phyloP scores from a whole-genome alignment of 495 filamentous ascomycete genomes.

The Neurospora sublineolata region DNA sequence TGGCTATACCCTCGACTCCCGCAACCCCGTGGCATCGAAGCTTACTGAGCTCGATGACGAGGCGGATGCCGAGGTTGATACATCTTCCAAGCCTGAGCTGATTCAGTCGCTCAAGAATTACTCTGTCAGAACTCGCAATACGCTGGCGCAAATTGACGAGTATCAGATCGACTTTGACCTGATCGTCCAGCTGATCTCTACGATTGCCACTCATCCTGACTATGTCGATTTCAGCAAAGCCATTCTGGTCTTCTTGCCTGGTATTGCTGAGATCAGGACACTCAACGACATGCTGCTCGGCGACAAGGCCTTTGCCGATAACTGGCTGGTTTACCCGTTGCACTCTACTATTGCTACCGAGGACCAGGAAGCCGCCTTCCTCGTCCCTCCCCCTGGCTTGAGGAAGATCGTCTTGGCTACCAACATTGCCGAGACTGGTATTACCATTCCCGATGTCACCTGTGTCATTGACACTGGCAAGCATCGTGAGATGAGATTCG shows the following conservation, averaged over 20 bases:
- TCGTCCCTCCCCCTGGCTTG: constrained; percentile 65
- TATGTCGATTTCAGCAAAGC: constrained; percentile 71
- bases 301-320: constrained; percentile 52
- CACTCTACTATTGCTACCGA: constrained; percentile 95
- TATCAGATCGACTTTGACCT: constrained; percentile 79
- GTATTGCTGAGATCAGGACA: constrained; percentile 82
- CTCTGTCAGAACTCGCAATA: constrained; percentile 58
- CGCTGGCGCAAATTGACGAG: constrained; percentile 67
- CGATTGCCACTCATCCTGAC: constrained; percentile 53
- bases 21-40: constrained; percentile 25
- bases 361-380: constrained; percentile 86
- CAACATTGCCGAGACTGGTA: constrained; percentile 94
- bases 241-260: constrained; percentile 87
- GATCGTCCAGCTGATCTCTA: constrained; percentile 59
- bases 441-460: constrained; percentile 93
- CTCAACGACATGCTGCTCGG: constrained; percentile 71
- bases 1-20: constrained; percentile 50
- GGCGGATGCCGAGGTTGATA: constrained; percentile 35
- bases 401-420: constrained; percentile 91
- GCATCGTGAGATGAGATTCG: constrained; percentile 92
- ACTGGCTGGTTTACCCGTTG: constrained; percentile 74
- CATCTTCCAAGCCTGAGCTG: constrained; percentile 35
- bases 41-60: constrained; percentile 46
- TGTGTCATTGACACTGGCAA: constrained; percentile 92
- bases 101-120: constrained; percentile 54